Conservation (phyloP, 139 green algal species). For the Penium margaritaceum region DNA sequence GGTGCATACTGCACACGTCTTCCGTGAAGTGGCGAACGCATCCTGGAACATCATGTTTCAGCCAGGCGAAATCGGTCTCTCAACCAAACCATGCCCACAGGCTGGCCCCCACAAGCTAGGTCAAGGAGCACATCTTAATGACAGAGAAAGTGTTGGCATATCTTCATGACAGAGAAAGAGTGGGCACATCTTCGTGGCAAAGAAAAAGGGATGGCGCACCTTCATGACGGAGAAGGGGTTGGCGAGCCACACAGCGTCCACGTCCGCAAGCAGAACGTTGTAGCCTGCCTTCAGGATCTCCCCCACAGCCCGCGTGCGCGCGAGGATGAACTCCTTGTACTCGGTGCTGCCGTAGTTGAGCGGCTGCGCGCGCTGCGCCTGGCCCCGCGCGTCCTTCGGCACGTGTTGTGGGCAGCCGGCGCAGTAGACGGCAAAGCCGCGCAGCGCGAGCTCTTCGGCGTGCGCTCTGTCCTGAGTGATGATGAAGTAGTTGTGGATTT, state of each 20-base stretch:
- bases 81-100: no score
- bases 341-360: constrained; percentile 15
- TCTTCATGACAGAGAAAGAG: no score
- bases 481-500: constrained; percentile 25
- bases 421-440: constrained; percentile 16
- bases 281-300: constrained; percentile 27
- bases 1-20: no score
- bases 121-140: background rate
- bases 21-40: constrained; percentile 1
- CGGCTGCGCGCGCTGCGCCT: background rate
- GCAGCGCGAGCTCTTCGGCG: background rate
- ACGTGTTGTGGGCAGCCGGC: background rate
- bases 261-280: constrained; percentile 26
- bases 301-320: constrained; percentile 13
- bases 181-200: constrained; percentile 4
- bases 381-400: background rate
- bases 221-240: constrained; percentile 28
- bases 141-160: background rate
- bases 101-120: no score
- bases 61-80: constrained; percentile 1
- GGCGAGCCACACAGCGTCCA: constrained; percentile 21
- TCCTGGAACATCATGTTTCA: background rate
- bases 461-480: constrained; percentile 14
- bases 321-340: constrained; percentile 37
- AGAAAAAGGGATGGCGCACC: constrained; percentile 3